Evolutionary conservation across 352 stramenopile genomes (phyloP).

Genomic region (Phytopythium sindhum): DNA sequence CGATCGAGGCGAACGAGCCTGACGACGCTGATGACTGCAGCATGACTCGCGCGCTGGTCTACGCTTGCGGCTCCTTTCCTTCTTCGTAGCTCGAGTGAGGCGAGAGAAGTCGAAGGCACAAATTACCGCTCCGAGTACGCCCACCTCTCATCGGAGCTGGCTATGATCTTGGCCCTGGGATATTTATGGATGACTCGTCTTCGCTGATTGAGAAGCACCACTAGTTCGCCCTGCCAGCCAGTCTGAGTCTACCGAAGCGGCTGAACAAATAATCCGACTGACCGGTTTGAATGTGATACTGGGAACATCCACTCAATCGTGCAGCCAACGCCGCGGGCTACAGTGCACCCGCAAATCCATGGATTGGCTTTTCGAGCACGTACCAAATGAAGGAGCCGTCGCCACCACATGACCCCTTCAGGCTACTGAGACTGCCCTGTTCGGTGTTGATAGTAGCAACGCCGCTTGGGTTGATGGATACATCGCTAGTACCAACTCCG

Average conservation of each 20-base stretch:
- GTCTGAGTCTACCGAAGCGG: not conserved
- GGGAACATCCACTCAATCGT: not conserved
- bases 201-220: slow-evolving; percentile 5
- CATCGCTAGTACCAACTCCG: not conserved
- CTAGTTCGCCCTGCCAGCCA: not conserved
- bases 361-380: slow-evolving; percentile 37
- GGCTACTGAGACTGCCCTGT: not conserved
- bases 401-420: not conserved
- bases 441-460: not conserved
- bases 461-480: not conserved
- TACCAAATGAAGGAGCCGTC: slow-evolving; percentile 35
- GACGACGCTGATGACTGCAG: slow-evolving; percentile 19
- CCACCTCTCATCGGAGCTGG: too few species aligned
- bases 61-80: not conserved
- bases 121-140: not conserved
- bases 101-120: not conserved
- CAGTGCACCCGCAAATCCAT: slow-evolving; percentile 31
- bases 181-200: slow-evolving; percentile 32
- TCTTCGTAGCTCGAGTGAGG: not conserved
- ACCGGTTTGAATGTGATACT: too few species aligned
- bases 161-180: slow-evolving; percentile 6
- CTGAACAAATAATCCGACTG: too few species aligned
- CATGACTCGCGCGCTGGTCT: not conserved
- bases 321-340: not conserved
- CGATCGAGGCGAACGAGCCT: slow-evolving; percentile 47